These are phyloP conservation scores for Eucalyptus camaldulensis DNA, from an alignment of 345 rosid genomes.

Conservation along the genomic window DNA sequence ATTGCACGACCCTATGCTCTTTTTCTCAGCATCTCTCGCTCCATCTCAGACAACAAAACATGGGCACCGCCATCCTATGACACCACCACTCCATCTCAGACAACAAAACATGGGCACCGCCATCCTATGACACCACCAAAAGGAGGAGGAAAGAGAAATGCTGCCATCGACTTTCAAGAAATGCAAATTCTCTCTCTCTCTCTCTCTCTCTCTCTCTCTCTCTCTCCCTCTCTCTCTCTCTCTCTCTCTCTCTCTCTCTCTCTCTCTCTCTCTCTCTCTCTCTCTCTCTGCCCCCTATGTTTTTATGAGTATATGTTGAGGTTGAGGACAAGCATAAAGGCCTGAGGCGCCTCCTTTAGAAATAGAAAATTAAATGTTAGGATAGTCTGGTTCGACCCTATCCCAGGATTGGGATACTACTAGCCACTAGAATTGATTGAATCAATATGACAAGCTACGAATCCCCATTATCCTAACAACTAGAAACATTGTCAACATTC, in stretches of 20 bases:
- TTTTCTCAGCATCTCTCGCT: background rate
- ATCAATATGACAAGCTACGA: too few relatives aligned
- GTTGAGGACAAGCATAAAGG: too few relatives aligned
- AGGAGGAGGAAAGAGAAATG: background rate
- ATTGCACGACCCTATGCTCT: background rate
- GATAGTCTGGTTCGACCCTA: too few relatives aligned
- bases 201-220: background rate
- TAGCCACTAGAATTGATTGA: too few relatives aligned
- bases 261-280: background rate
- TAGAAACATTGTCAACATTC: too few relatives aligned
- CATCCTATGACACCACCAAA: background rate
- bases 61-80: background rate
- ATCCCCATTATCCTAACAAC: too few relatives aligned
- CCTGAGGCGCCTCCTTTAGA: too few relatives aligned
- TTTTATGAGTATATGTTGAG: too few relatives aligned
- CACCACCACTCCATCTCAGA: background rate
- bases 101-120: background rate
- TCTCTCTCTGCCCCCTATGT: background rate
- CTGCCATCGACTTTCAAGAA: background rate
- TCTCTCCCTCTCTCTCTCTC: background rate
- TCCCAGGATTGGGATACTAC: too few relatives aligned
- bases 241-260: background rate
- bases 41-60: background rate
- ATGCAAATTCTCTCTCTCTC: background rate
- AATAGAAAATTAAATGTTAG: too few relatives aligned